Conservation (phyloP, 192 early-diverging fungal species). For the Chytriomyces confervae region DNA sequence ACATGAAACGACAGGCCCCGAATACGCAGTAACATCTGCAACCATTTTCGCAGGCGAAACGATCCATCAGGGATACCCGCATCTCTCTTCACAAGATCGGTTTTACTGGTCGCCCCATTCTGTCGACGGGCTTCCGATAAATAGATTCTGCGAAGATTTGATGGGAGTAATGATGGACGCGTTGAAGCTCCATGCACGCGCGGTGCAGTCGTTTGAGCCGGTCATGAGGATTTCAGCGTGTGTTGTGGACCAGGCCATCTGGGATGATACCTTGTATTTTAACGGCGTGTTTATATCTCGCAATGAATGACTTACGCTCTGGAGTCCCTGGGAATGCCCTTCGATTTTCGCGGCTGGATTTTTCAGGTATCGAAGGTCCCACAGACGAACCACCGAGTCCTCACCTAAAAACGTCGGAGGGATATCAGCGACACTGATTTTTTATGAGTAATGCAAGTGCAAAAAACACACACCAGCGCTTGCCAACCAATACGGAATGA, state of each 20-base stretch:
- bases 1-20: conserved; percentile 37
- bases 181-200: conserved; percentile 61
- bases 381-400: conserved; percentile 64
- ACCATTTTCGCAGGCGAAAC: conserved; percentile 43
- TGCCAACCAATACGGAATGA: conserved; percentile 79
- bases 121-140: conserved; percentile 54
- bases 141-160: conserved; percentile 33
- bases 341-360: conserved; percentile 58
- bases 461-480: conserved; percentile 45
- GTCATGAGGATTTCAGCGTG: conserved; percentile 70
- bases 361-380: conserved; percentile 70
- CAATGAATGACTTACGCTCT: conserved; percentile 40
- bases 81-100: neutral
- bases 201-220: conserved; percentile 61
- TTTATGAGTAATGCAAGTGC: neutral
- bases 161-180: conserved; percentile 22
- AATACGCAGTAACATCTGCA: conserved; percentile 36
- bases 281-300: conserved; percentile 1
- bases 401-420: too few species aligned
- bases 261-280: neutral
- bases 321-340: conserved; percentile 58
- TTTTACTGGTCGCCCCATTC: conserved; percentile 42
- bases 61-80: neutral
- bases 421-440: neutral
- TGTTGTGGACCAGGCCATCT: conserved; percentile 72